These are phyloP conservation scores for Lyophyllum decastes DNA, from an alignment of 768 basidiomycete species.

Conservation along the genomic window DNA sequence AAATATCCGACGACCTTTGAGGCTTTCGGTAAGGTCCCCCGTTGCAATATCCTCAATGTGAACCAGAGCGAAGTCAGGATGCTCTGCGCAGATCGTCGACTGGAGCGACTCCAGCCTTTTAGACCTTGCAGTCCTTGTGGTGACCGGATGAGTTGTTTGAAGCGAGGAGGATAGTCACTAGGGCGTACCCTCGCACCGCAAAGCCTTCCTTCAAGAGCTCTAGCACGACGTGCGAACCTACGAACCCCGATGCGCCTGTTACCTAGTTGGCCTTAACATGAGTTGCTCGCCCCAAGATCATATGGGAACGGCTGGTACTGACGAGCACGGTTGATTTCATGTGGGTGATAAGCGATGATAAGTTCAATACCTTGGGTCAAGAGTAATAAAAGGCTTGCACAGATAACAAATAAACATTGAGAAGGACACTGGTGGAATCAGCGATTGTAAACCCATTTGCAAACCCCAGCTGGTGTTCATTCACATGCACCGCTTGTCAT, in stretches of 20 bases:
- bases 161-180: not conserved
- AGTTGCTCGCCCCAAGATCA: too few species aligned
- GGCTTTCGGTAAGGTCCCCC: not conserved
- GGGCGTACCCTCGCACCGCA: constrained; percentile 17
- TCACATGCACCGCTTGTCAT: too few species aligned
- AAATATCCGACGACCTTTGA: not conserved
- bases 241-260: constrained; percentile 19
- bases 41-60: constrained; percentile 4
- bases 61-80: constrained; percentile 5
- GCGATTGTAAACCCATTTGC: too few species aligned
- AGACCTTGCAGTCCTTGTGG: constrained; percentile 6
- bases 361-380: too few species aligned
- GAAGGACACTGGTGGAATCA: too few species aligned
- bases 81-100: constrained; percentile 4
- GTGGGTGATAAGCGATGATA: too few species aligned
- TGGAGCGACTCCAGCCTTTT: constrained; percentile 1
- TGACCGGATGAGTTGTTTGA: not conserved
- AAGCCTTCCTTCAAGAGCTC: constrained; percentile 15
- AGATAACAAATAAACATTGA: too few species aligned
- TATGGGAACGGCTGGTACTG: too few species aligned
- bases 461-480: too few species aligned
- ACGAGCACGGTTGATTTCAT: not conserved
- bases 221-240: constrained; percentile 16
- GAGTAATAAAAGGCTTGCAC: too few species aligned
- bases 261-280: constrained; percentile 6